Base-by-base conservation (phyloP, 2,329 filamentous ascomycete genomes). In the Magnaporthales sp. region DNA sequence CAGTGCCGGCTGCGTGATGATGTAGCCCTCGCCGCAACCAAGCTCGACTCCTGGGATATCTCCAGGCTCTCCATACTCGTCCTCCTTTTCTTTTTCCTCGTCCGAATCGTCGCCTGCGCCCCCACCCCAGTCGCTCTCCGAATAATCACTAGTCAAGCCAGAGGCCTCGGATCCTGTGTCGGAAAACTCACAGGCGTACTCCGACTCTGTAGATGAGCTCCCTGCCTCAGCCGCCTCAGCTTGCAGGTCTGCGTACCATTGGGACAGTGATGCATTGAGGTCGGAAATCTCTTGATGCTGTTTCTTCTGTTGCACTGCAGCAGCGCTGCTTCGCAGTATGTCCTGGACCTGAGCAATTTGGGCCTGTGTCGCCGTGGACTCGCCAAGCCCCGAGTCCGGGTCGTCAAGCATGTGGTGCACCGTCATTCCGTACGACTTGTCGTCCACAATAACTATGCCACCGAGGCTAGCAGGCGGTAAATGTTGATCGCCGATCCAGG, bases 321-420 rank as follows among this genome's bases (percentile, higher is more conserved):
- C 3, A 71, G 70, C 68, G 60, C 69, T 70, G 67, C 70, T 69
- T 1, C 71, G 69, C 30, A 58, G 76, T 70, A 27, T 69, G 29
- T 67, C 66, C 24, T 68, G 67, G 31, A 64, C 32, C 1, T 31
- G 1, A 66, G 67, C 15, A 8, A 61, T 46, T 24, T 68, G 69
- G 6, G 68, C 63, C 27, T 60, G 65, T 7, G 69, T 71, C 13
- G 69, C 69, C 26, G 70, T 67, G 46, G 64, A 26, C 60, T 67
- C 68, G 56, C 29, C 56, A 3, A 63, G 61, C 0, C 69, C 72
- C 26, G 77, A 76, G 3, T 85, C 84, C 1, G 85, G 86, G 67
- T 88, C 85, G 80, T 97, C 94, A 2, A 98, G 86, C 88, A 98
- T 94, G 76, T 98, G 94, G 73, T 98, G 94, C 0, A 98, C 94